Evolutionary conservation across 192 early-diverging fungal species (phyloP).

Genomic region (Podila epicladia): DNA sequence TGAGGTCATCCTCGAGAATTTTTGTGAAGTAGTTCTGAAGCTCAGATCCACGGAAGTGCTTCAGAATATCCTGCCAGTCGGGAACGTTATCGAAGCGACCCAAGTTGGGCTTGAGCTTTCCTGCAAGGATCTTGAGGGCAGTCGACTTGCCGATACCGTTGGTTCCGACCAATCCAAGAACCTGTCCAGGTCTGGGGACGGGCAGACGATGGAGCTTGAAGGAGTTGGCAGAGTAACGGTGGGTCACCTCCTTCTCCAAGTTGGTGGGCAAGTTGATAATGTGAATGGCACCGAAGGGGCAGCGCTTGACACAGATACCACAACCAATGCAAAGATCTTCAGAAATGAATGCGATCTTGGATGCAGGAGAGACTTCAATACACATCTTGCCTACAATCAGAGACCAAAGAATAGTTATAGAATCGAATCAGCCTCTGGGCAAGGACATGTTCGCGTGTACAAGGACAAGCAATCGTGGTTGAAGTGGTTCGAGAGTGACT

Average conservation of each 20-base stretch:
- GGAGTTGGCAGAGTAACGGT: slow-evolving; percentile 95
- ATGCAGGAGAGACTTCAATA: slow-evolving; percentile 88
- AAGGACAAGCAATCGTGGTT: not conserved
- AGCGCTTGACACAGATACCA: slow-evolving; percentile 97
- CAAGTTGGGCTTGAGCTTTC: slow-evolving; percentile 96
- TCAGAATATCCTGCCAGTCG: slow-evolving; percentile 96
- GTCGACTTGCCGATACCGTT: slow-evolving; percentile 97
- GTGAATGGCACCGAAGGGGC: slow-evolving; percentile 94
- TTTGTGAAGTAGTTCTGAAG: slow-evolving; percentile 99
- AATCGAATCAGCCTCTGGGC: not conserved
- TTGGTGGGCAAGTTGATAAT: slow-evolving; percentile 98
- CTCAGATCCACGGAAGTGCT: slow-evolving; percentile 96
- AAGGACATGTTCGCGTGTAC: not conserved
- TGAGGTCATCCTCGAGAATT: slow-evolving; percentile 95
- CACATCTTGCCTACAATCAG: slow-evolving; percentile 82
- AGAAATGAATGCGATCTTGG: slow-evolving; percentile 93
- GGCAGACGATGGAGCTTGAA: slow-evolving; percentile 99
- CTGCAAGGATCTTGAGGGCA: slow-evolving; percentile 93
- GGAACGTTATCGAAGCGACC: slow-evolving; percentile 86
- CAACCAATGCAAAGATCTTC: slow-evolving; percentile 98
- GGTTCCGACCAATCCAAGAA: slow-evolving; percentile 96
- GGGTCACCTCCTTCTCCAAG: slow-evolving; percentile 93
- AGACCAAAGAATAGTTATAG: not conserved
- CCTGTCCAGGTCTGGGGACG: slow-evolving; percentile 95
- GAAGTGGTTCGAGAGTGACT: not conserved